phyloP scores from a whole-genome alignment of 805 yeast species.

The Wickerhamiella shivajii region DNA sequence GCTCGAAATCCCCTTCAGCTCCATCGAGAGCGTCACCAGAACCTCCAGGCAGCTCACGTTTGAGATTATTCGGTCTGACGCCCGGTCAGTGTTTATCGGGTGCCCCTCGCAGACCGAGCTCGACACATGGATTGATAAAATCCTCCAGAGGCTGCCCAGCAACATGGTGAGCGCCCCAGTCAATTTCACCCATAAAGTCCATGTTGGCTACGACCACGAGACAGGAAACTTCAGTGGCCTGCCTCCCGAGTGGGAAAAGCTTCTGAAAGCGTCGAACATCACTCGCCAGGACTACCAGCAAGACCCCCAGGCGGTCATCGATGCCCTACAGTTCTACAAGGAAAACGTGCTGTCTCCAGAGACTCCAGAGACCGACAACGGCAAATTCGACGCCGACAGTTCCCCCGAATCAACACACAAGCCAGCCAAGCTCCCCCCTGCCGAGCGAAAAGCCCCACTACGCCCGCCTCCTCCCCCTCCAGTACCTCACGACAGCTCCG shows the following conservation, averaged over 20 bases:
- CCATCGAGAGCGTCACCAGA: neutral
- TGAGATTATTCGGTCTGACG: neutral
- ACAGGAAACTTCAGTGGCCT: slow-evolving; percentile 78
- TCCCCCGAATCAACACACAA: too few species aligned
- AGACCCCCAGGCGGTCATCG: slow-evolving; percentile 84
- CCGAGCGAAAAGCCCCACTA: too few species aligned
- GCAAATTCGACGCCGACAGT: neutral
- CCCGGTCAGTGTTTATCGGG: neutral
- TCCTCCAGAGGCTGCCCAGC: slow-evolving; percentile 1
- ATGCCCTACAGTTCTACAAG: slow-evolving; percentile 63
- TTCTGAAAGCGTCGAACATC: slow-evolving; percentile 74
- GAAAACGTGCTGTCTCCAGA: slow-evolving; percentile 5
- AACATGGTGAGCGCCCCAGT: slow-evolving; percentile 1
- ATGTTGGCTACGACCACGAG: slow-evolving; percentile 70
- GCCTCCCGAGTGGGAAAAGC: slow-evolving; percentile 79
- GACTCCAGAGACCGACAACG: neutral
- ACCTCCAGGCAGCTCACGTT: slow-evolving; percentile 3
- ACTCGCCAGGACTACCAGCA: slow-evolving; percentile 70
- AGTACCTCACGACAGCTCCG: too few species aligned
- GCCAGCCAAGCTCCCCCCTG: too few species aligned
- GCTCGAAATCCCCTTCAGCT: neutral
- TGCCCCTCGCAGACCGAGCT: neutral
- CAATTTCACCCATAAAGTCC: slow-evolving; percentile 21
- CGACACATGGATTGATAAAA: slow-evolving; percentile 4
- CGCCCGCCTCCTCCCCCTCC: too few species aligned